Evolutionary conservation across 129 eudicot genomes (phyloP).

Genomic region (Ambrosia artemisiifolia): DNA sequence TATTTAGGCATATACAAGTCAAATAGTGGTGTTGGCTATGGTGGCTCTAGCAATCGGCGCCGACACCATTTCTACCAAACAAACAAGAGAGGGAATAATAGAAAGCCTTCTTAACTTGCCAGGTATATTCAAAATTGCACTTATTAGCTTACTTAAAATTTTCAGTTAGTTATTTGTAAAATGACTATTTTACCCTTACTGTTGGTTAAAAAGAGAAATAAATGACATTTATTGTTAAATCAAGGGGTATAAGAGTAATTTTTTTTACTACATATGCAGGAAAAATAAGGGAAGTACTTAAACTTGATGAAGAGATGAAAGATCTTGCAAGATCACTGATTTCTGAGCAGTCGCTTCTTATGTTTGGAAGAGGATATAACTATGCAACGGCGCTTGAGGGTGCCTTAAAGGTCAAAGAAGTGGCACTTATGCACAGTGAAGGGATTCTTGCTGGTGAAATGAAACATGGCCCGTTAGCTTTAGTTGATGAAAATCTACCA

Average conservation of each 20-base stretch:
- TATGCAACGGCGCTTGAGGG: slow-evolving; percentile 98
- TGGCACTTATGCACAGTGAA: slow-evolving; percentile 96
- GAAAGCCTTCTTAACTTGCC: slow-evolving; percentile 77
- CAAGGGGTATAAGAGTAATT: not conserved
- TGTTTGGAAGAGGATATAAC: slow-evolving; percentile 97
- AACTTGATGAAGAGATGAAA: slow-evolving; percentile 89
- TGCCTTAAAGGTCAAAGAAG: slow-evolving; percentile 95
- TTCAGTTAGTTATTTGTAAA: too few relatives aligned
- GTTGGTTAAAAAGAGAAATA: not conserved
- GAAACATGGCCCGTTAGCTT: slow-evolving; percentile 97
- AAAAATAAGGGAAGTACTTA: slow-evolving; percentile 72
- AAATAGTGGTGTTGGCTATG: slow-evolving; percentile 97
- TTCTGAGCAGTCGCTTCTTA: slow-evolving; percentile 90
- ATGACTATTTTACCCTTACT: too few relatives aligned
- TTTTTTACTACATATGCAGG: slow-evolving; percentile 23
- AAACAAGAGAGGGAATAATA: slow-evolving; percentile 78
- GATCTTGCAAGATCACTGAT: slow-evolving; percentile 77
- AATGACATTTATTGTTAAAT: not conserved
- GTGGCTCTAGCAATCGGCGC: slow-evolving; percentile 91
- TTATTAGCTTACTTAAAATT: too few relatives aligned
- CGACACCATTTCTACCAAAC: slow-evolving; percentile 74
- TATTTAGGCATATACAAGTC: slow-evolving; percentile 94
- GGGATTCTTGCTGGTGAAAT: slow-evolving; percentile 99
- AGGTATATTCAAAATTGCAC: slow-evolving; percentile 30
- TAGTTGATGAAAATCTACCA: slow-evolving; percentile 91